Percentiles rank a stretch among this genome's conserved stretches.
Evolutionary conservation across 2,329 filamentous ascomycete species (phyloP).

Genomic region (Clarireedia sp.): DNA sequence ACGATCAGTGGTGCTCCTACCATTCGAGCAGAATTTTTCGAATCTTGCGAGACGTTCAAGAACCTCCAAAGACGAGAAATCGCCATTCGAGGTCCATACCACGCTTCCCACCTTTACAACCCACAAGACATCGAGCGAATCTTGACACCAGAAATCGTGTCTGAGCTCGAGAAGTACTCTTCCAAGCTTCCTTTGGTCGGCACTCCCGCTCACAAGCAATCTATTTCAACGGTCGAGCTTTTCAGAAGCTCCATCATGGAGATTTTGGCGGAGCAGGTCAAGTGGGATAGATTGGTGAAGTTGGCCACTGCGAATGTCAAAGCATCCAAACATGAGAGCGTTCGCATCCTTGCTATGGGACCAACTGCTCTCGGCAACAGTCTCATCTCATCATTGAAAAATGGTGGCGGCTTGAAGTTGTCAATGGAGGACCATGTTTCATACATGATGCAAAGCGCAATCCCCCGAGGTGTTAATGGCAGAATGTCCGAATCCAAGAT

Average conservation of each 20-base stretch:
- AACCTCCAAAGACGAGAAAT: constrained; percentile 15
- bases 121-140: constrained; percentile 19
- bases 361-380: constrained; percentile 16
- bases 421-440: constrained; percentile 17
- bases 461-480: constrained; percentile 10
- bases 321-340: constrained; percentile 5
- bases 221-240: constrained; percentile 10
- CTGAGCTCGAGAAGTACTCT: constrained; percentile 7
- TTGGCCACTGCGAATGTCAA: constrained; percentile 9
- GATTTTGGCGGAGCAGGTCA: constrained; percentile 13
- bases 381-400: constrained; percentile 6
- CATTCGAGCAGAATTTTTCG: constrained; percentile 12
- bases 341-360: constrained; percentile 19
- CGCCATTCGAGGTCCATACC: constrained; percentile 24
- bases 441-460: constrained; percentile 13
- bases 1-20: constrained; percentile 20
- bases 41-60: constrained; percentile 9
- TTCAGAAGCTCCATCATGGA: constrained; percentile 17
- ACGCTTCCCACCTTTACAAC: constrained; percentile 27
- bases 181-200: constrained; percentile 12
- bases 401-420: constrained; percentile 4
- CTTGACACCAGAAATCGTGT: constrained; percentile 13
- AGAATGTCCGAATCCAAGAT: constrained; percentile 20
- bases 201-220: constrained; percentile 1
- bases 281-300: constrained; percentile 16